A percentile compares a stretch with the other conserved stretches of the same genome.
Evolutionary conservation across 164 flowering plant species (phyloP).

Genomic region (Vitis rupestris): DNA sequence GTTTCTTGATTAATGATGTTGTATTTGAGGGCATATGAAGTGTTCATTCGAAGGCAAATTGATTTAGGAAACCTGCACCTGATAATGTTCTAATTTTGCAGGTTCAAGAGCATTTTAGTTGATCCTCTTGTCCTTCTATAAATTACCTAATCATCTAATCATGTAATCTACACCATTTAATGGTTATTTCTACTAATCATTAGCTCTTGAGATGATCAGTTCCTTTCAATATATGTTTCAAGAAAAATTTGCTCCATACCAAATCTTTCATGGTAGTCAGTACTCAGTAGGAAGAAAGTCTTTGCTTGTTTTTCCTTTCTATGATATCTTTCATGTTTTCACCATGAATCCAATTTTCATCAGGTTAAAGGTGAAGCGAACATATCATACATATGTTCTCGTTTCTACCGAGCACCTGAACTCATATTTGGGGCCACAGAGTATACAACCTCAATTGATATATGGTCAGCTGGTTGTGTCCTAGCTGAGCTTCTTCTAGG

Average conservation of each 20-base stretch:
- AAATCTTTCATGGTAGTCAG: neutral
- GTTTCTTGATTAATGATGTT: too few relatives aligned
- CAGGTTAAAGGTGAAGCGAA: slow-evolving; percentile 66
- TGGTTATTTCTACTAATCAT: too few relatives aligned
- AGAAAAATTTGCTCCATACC: neutral
- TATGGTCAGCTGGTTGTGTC: slow-evolving; percentile 77
- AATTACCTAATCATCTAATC: too few relatives aligned
- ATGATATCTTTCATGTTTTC: neutral
- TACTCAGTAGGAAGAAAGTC: neutral
- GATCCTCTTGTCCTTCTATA: too few relatives aligned
- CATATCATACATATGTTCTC: slow-evolving; percentile 70
- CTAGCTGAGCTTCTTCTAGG: slow-evolving; percentile 72
- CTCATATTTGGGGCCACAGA: slow-evolving; percentile 74
- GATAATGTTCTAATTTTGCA: too few relatives aligned
- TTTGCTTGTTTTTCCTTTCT: neutral
- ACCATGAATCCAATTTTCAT: slow-evolving; percentile 5
- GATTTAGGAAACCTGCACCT: too few relatives aligned
- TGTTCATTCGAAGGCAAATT: too few relatives aligned
- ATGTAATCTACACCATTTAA: neutral
- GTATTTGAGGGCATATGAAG: too few relatives aligned
- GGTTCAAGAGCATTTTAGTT: too few relatives aligned
- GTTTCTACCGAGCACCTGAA: slow-evolving; percentile 69
- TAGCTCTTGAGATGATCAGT: too few relatives aligned
- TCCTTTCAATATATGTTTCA: neutral
- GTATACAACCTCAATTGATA: slow-evolving; percentile 62